Evolutionary conservation across 1,284 basidiomycete genomes (phyloP).

Genomic region (Abortiporus biennis): DNA sequence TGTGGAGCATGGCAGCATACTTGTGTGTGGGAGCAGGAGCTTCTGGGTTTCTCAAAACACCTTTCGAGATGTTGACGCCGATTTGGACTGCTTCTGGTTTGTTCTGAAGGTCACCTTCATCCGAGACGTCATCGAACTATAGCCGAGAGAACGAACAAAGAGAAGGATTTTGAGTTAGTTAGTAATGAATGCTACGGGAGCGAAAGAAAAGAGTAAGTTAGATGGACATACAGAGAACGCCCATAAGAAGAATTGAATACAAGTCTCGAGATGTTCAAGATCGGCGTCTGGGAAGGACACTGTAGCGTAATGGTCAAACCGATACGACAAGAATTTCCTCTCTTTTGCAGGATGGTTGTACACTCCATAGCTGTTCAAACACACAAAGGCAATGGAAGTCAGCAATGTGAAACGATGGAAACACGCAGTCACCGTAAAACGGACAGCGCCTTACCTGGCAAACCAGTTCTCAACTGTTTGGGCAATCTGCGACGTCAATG

Average conservation of each 20-base stretch:
- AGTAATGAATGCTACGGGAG: too few species aligned
- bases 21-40: slow-evolving; percentile 29
- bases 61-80: slow-evolving; percentile 30
- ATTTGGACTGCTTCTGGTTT: slow-evolving; percentile 33
- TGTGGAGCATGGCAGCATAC: slow-evolving; percentile 36
- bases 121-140: slow-evolving; percentile 37
- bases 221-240: slow-evolving; percentile 36
- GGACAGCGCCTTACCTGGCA: too few species aligned
- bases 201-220: too few species aligned
- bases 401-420: too few species aligned
- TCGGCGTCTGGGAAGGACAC: slow-evolving; percentile 39
- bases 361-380: too few species aligned
- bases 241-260: slow-evolving; percentile 40
- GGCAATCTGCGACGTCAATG: too few species aligned
- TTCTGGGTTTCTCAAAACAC: slow-evolving; percentile 24
- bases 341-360: slow-evolving; percentile 16
- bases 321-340: slow-evolving; percentile 16
- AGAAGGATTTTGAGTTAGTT: too few species aligned
- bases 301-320: slow-evolving; percentile 36
- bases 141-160: too few species aligned
- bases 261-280: slow-evolving; percentile 34
- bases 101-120: slow-evolving; percentile 34
- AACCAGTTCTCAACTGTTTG: too few species aligned
- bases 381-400: too few species aligned
- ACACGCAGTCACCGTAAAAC: too few species aligned